phyloP scores from a whole-genome alignment of 106 monocot species.

The Dendrobium nobile region DNA sequence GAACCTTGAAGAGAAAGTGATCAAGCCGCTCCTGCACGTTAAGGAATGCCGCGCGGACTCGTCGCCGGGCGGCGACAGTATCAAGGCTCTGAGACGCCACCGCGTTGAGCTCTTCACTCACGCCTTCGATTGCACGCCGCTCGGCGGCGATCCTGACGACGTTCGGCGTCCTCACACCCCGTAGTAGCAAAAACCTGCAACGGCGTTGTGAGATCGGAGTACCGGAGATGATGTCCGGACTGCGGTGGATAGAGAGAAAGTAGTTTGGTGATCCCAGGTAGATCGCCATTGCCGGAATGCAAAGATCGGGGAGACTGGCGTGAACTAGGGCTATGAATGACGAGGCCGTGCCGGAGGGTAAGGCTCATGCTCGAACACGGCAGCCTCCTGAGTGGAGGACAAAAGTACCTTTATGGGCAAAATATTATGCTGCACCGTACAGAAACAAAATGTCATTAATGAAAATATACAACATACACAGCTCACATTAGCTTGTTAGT shows the following conservation, averaged over 20 bases:
- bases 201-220: background rate
- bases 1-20: constrained; percentile 90
- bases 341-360: background rate
- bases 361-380: no score
- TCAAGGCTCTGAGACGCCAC: constrained; percentile 61
- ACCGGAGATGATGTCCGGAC: background rate
- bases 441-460: no score
- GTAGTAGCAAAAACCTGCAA: background rate
- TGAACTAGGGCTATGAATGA: background rate
- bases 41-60: constrained; percentile 56
- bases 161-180: background rate
- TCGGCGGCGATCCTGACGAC: constrained; percentile 5
- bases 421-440: no score
- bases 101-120: constrained; percentile 57
- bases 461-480: no score
- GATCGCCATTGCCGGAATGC: constrained; percentile 5
- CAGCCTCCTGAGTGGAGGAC: no score
- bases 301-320: background rate
- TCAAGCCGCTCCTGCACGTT: constrained; percentile 56
- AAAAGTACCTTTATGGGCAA: no score
- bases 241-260: background rate
- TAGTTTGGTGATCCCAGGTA: background rate
- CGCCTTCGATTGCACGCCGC: constrained; percentile 50
- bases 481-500: no score
- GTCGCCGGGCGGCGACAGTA: constrained; percentile 47